Evolutionary conservation across 208 protist species (phyloP).

Genomic region (Leishmania aethiopica): DNA sequence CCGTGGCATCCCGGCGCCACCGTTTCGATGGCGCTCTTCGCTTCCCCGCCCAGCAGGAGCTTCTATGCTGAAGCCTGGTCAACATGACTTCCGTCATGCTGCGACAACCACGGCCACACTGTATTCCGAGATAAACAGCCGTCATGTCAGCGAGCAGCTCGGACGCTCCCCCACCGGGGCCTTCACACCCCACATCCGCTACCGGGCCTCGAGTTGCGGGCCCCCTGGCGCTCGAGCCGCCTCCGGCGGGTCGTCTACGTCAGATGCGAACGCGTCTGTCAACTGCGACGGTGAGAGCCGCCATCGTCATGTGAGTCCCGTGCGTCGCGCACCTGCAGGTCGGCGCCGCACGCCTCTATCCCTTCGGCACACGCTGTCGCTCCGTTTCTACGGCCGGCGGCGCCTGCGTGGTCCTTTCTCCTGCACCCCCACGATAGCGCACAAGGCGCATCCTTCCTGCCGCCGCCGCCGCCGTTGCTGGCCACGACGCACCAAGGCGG

Average conservation of each 20-base stretch:
- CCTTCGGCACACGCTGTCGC: background rate
- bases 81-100: background rate
- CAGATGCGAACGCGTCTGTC: background rate
- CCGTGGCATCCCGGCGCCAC: background rate
- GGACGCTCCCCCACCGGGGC: background rate
- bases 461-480: background rate
- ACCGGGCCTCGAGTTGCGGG: background rate
- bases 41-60: background rate
- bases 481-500: background rate
- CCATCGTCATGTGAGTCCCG: background rate
- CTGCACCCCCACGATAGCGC: background rate
- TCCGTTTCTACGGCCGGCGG: background rate
- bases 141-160: background rate
- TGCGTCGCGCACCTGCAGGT: background rate
- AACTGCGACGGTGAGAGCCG: background rate
- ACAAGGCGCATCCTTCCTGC: background rate
- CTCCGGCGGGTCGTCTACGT: background rate
- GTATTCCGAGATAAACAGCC: background rate
- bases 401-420: background rate
- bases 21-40: background rate
- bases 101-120: background rate
- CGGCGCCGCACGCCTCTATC: background rate
- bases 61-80: background rate
- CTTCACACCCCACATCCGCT: slow-evolving; percentile 18
- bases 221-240: background rate